Base-by-base conservation (phyloP, 176 grass and related monocot species). In the Lolium multiflorum region DNA sequence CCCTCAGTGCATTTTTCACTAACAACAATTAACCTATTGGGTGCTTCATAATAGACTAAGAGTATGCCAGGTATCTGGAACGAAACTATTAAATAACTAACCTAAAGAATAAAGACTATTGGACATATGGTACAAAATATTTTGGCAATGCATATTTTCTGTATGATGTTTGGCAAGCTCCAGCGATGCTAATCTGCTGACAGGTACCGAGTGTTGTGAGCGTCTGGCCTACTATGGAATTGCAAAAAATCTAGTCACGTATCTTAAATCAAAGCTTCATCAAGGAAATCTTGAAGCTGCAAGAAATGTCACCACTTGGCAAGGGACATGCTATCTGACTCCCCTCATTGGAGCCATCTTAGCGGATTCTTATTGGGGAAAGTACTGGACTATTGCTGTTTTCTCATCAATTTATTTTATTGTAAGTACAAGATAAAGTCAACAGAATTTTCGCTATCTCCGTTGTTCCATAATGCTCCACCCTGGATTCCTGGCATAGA, bases 311-410 rank as follows among this genome's bases (percentile, higher is more conserved):
- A 94, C 90, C 21, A 98, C 90, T 81, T 95, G 96, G 96, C 91
- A 94, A 87, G 96, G 93, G 69, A 98, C 96, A 81, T 98, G 96
- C 89, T 98, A 98, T 68, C 90, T 98, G n/a, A 95, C 91, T 49
- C 86, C 96, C 61, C 88, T 98, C 56, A 85, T 98, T 79, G 93
- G 96, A 46, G 96, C 93, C 12, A 63, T 98, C 61, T 79, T 98
- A 70, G 96, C 96, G 60, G 93, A 98, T 83, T 93, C 93, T 57
- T 90, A 82, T 6, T 98, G 91, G 91, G 96, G 96, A 22, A 95
- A 90, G 58, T 95, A 92, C 82, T 82, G 86, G 87, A 96, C 96
- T 52, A 98, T 98, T 82, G 84, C 79, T 67, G 90, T 86, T 72
- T 98, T 98, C 86, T 94, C 96, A 72, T 82, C 84, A 44, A 22